Conservation (phyloP, 192 early-diverging fungal species). For the Coemansia sp. region DNA sequence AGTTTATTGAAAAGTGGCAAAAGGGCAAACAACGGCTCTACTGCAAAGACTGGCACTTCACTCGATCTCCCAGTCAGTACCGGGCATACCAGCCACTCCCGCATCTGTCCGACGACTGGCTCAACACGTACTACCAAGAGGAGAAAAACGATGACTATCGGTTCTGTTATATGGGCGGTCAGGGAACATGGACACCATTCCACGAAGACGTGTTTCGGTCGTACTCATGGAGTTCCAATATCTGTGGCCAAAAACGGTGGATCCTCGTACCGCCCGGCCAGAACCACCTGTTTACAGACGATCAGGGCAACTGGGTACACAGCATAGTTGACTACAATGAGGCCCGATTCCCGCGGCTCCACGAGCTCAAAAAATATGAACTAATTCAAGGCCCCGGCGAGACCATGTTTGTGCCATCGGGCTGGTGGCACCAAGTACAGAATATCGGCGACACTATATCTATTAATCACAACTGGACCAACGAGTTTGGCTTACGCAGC, state of each 20-base stretch:
- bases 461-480: conserved; percentile 80
- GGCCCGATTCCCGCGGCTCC: conserved; percentile 56
- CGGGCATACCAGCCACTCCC: conserved; percentile 14
- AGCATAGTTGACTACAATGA: conserved; percentile 58
- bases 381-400: conserved; percentile 66
- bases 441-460: conserved; percentile 74
- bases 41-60: conserved; percentile 78
- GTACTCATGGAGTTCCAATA: conserved; percentile 77
- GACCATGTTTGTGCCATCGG: conserved; percentile 73
- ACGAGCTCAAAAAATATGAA: conserved; percentile 52
- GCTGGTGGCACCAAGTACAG: conserved; percentile 76
- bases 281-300: conserved; percentile 62
- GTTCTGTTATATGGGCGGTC: conserved; percentile 74
- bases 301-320: conserved; percentile 61
- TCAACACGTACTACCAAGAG: conserved; percentile 64
- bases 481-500: conserved; percentile 61
- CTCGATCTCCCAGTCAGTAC: conserved; percentile 1
- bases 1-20: conserved; percentile 62
- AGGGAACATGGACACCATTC: conserved; percentile 73
- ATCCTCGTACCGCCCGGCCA: conserved; percentile 69
- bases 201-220: conserved; percentile 79
- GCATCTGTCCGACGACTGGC: conserved; percentile 64
- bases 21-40: conserved; percentile 40
- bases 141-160: conserved; percentile 67
- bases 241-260: conserved; percentile 74